Percentiles rank a stretch among this genome's conserved stretches.
Evolutionary conservation across 192 early-diverging fungal species (phyloP).

Genomic region (Chytriomyces confervae): DNA sequence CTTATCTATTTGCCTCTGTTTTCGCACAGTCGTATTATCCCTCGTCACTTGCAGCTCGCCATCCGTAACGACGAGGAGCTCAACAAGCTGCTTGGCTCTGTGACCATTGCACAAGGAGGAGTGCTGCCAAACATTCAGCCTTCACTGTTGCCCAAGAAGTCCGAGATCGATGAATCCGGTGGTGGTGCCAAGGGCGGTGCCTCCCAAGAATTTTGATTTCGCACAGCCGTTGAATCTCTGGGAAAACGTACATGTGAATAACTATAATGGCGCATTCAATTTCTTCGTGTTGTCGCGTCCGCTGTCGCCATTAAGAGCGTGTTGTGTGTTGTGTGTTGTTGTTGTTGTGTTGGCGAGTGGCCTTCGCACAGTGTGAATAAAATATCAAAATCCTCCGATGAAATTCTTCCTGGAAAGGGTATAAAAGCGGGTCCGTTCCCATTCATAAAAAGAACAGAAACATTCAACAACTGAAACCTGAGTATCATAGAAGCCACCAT

Average conservation of each 20-base stretch:
- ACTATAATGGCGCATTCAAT: too few species aligned
- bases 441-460: background rate
- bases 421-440: background rate
- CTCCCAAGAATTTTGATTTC: background rate
- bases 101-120: conserved; percentile 94
- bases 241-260: too few species aligned
- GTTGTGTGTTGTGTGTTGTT: too few species aligned
- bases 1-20: background rate
- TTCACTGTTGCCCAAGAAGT: conserved; percentile 32
- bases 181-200: conserved; percentile 6
- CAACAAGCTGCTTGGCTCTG: conserved; percentile 87
- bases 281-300: too few species aligned
- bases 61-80: conserved; percentile 79
- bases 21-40: background rate
- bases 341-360: too few species aligned
- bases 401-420: background rate
- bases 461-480: background rate
- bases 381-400: background rate
- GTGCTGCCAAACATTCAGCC: conserved; percentile 65
- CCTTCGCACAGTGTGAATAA: too few species aligned
- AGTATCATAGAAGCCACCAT: conserved; percentile 3
- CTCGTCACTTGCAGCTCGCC: conserved; percentile 1
- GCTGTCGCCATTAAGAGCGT: too few species aligned
- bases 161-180: background rate
- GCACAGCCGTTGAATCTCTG: too few species aligned